Evolutionary conservation across 257 asterid genomes (phyloP), one percentile per base, ranked within the genome.

Genomic region (Jaltomata sinuosa): DNA sequence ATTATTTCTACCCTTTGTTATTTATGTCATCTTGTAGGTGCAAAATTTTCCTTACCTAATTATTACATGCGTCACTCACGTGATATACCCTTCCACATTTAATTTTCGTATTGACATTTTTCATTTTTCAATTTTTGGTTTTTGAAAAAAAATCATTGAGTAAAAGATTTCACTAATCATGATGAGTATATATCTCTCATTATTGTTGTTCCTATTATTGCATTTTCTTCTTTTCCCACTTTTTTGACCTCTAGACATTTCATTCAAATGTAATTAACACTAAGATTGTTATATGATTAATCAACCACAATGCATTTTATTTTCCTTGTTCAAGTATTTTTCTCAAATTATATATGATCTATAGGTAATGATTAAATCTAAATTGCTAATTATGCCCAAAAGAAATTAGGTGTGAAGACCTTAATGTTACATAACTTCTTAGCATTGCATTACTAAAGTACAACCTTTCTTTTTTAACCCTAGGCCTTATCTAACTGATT

Each of bases 61-160:
- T 76, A 76, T 76, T 76, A 42, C 81, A 47, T 76, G 81, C 9
- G 62, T 47, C 81, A 76, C 42, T 76, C 81, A 76, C 81, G 81
- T 76, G 62, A 76, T 62, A 22, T 42, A 3, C 34, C n/a, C 79
- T 25, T 74, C 4, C 25, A 47, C 27, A 76, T 25, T 47, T 68
- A 34, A 52, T 62, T 14, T 31, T 8, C 11, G 5, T 25, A 22
- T 61, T 32, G 25, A 3, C 6, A 21, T 38, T 36, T 69, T 71
- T 11, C 21, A 40, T 3, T 71, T 40, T 40, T 18, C 1, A 2
- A 2, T 29, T 29, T 68, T 71, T 71, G 11, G 53, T 71, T 47
- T n/a, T 74, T 42, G 54, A 65, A 22, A 36, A 72, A 12, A 64
- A 76, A 47, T 47, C 61, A 76, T 47, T 76, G 9, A 76, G 40